Conservation (phyloP, 345 rosid genomes). For the Populus pruinosa region DNA sequence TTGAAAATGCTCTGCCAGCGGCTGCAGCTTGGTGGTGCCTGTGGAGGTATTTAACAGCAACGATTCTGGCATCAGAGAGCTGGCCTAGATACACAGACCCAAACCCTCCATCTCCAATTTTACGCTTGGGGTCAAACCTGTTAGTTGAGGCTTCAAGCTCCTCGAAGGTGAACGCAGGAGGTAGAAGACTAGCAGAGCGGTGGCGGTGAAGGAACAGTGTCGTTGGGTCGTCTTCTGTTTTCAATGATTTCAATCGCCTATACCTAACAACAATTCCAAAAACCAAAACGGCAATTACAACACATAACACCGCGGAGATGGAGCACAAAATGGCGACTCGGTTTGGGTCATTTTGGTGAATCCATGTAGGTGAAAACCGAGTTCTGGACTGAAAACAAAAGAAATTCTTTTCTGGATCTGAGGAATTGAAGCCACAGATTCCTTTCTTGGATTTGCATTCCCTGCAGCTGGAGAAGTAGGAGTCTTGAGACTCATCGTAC, state of each 20-base stretch:
- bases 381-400: slow-evolving; percentile 48
- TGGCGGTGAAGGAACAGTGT: slow-evolving; percentile 70
- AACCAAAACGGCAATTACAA: slow-evolving; percentile 46
- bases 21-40: slow-evolving; percentile 44
- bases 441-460: slow-evolving; percentile 50
- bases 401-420: slow-evolving; percentile 52
- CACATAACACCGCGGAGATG: slow-evolving; percentile 51
- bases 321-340: slow-evolving; percentile 48
- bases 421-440: slow-evolving; percentile 67
- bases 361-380: slow-evolving; percentile 33
- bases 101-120: slow-evolving; percentile 91
- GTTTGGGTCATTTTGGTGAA: slow-evolving; percentile 27
- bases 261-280: slow-evolving; percentile 51
- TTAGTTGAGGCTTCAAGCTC: slow-evolving; percentile 80
- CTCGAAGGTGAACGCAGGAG: slow-evolving; percentile 87
- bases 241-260: slow-evolving; percentile 34
- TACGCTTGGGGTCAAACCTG: slow-evolving; percentile 68
- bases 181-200: slow-evolving; percentile 68
- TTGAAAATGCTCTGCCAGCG: slow-evolving; percentile 50
- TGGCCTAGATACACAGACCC: slow-evolving; percentile 82
- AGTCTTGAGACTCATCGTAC: slow-evolving; percentile 61
- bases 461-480: slow-evolving; percentile 57
- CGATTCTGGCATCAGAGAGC: slow-evolving; percentile 62
- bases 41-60: slow-evolving; percentile 88
- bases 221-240: slow-evolving; percentile 70